Evolutionary conservation across 1,284 basidiomycete genomes (phyloP).

Genomic region (Pascua sp.): DNA sequence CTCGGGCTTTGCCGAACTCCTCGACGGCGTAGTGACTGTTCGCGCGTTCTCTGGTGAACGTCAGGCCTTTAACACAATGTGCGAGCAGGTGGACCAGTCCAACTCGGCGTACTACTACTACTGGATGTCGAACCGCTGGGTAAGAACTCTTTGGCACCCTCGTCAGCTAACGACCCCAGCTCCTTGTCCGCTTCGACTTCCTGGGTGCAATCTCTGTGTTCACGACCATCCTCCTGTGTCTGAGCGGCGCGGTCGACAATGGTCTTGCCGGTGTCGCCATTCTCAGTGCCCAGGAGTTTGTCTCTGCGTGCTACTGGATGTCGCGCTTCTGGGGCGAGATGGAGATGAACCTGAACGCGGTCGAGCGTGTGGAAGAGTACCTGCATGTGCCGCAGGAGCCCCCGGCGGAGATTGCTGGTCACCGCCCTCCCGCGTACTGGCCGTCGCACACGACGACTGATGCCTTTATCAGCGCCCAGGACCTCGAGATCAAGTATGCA

Average conservation of each 20-base stretch:
- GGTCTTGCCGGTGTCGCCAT: conserved; percentile 83
- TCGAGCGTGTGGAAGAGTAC: conserved; percentile 86
- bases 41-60: conserved; percentile 81
- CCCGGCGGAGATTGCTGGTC: conserved; percentile 63
- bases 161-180: conserved; percentile 19
- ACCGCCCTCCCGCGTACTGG: conserved; percentile 77
- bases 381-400: conserved; percentile 82
- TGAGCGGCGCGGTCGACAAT: conserved; percentile 64
- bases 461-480: conserved; percentile 60
- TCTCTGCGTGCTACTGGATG: conserved; percentile 48
- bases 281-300: conserved; percentile 54
- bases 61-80: conserved; percentile 68
- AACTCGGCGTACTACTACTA: conserved; percentile 50
- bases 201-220: conserved; percentile 73
- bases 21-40: conserved; percentile 75
- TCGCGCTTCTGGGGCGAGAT: conserved; percentile 49
- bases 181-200: conserved; percentile 65
- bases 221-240: conserved; percentile 68
- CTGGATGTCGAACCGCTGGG: conserved; percentile 32
- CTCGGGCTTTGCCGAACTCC: conserved; percentile 70
- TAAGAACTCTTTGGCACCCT: background rate
- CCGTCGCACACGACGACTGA: conserved; percentile 55
- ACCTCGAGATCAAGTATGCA: conserved; percentile 75
- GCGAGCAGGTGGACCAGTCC: conserved; percentile 66
- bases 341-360: conserved; percentile 63